Percentiles rank a stretch among this genome's conserved stretches.
These are phyloP conservation scores for Penicillium hesseltinei DNA, from an alignment of 2,329 filamentous ascomycete species.

Conservation along the genomic window DNA sequence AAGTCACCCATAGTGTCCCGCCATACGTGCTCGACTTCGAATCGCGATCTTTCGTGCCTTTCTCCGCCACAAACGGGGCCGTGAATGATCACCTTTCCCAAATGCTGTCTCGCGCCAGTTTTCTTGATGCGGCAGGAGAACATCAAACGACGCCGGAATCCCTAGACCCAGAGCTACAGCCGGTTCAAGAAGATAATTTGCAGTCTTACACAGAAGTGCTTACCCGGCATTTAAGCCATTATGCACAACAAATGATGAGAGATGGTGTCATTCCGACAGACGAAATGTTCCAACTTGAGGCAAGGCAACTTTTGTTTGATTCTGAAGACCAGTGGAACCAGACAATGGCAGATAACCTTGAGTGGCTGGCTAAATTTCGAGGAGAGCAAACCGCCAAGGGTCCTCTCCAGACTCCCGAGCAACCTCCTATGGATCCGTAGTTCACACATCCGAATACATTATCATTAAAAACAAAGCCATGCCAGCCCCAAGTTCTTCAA, in stretches of 20 bases:
- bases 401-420: neutral
- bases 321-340: constrained; percentile 27
- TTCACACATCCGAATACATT: no score
- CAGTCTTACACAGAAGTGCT: constrained; percentile 10
- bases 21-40: constrained; percentile 21
- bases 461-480: no score
- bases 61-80: constrained; percentile 16
- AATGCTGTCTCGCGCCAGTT: constrained; percentile 9
- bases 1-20: constrained; percentile 17
- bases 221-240: constrained; percentile 19
- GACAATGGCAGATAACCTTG: constrained; percentile 19
- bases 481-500: no score
- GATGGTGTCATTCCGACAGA: constrained; percentile 22
- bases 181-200: neutral
- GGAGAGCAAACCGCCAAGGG: neutral
- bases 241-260: constrained; percentile 15
- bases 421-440: neutral
- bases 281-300: constrained; percentile 26
- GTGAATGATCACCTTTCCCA: constrained; percentile 16
- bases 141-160: neutral
- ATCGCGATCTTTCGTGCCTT: constrained; percentile 17
- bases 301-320: constrained; percentile 23
- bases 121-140: neutral
- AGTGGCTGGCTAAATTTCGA: constrained; percentile 16
- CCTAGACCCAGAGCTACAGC: neutral